phyloP scores from a whole-genome alignment of 768 basidiomycete genomes.

The Myochromella boudieri region DNA sequence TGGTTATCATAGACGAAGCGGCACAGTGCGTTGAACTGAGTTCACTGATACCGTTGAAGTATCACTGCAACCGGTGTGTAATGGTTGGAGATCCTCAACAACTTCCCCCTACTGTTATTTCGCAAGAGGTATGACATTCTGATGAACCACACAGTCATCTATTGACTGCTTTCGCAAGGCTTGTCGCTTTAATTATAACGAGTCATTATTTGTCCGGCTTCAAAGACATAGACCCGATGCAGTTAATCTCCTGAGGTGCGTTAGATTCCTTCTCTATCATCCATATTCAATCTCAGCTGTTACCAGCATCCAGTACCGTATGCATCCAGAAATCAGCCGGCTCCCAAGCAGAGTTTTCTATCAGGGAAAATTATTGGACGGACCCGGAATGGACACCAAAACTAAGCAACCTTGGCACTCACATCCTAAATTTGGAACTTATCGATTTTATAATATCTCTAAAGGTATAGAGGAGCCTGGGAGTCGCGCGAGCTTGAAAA shows the following conservation, averaged over 20 bases:
- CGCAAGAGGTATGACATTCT: conserved; percentile 35
- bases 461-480: conserved; percentile 64
- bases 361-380: conserved; percentile 73
- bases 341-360: conserved; percentile 93
- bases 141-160: background rate
- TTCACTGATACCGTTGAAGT: conserved; percentile 93
- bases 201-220: conserved; percentile 90
- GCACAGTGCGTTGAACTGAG: conserved; percentile 96
- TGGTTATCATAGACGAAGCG: conserved; percentile 97
- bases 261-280: background rate
- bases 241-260: conserved; percentile 87
- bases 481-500: conserved; percentile 70
- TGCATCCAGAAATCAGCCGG: conserved; percentile 94
- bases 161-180: conserved; percentile 44
- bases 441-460: conserved; percentile 84
- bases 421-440: conserved; percentile 75
- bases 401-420: conserved; percentile 87
- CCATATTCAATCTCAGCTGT: conserved; percentile 1
- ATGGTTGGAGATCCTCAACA: conserved; percentile 97
- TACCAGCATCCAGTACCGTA: conserved; percentile 94
- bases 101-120: conserved; percentile 84
- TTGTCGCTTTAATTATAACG: conserved; percentile 73
- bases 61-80: conserved; percentile 77
- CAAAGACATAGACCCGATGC: conserved; percentile 78
- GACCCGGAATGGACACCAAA: conserved; percentile 83